These are phyloP conservation scores for Pestalotiopsis sp. DNA, from an alignment of 2,329 filamentous ascomycete species.

Conservation along the genomic window DNA sequence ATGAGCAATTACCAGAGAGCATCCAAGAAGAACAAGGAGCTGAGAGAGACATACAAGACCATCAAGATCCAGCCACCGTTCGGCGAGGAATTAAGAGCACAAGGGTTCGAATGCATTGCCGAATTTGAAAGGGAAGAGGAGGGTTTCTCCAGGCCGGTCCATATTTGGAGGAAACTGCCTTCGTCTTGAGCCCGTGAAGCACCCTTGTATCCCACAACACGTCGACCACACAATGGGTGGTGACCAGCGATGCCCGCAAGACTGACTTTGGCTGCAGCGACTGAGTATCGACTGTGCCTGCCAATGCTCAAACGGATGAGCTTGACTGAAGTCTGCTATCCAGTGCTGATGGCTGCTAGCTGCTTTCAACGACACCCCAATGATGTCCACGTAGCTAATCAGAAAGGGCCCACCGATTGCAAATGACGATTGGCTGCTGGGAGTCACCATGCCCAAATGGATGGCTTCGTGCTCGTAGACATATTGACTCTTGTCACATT, in stretches of 20 bases:
- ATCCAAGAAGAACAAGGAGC: conserved; percentile 13
- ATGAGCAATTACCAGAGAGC: conserved; percentile 15
- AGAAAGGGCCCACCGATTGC: no score
- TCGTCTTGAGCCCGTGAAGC: neutral
- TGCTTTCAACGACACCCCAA: no score
- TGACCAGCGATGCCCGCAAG: neutral
- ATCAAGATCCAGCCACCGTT: conserved; percentile 15
- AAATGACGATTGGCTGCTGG: no score
- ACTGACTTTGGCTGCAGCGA: neutral
- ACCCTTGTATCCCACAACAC: neutral
- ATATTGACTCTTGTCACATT: neutral
- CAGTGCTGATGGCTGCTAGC: no score
- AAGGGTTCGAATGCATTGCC: conserved; percentile 15
- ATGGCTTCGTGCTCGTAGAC: no score
- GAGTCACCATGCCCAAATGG: no score
- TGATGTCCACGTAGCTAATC: no score
- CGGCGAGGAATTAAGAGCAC: conserved; percentile 10
- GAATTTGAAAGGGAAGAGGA: conserved; percentile 14
- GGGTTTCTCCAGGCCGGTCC: conserved; percentile 15
- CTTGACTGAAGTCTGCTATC: no score
- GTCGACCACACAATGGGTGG: no score
- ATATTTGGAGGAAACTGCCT: conserved; percentile 13
- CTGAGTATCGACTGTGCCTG: neutral
- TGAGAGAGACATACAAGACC: conserved; percentile 15
- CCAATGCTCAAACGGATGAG: no score